phyloP scores from a whole-genome alignment of 768 basidiomycete species.

The Dentipellis sp. region DNA sequence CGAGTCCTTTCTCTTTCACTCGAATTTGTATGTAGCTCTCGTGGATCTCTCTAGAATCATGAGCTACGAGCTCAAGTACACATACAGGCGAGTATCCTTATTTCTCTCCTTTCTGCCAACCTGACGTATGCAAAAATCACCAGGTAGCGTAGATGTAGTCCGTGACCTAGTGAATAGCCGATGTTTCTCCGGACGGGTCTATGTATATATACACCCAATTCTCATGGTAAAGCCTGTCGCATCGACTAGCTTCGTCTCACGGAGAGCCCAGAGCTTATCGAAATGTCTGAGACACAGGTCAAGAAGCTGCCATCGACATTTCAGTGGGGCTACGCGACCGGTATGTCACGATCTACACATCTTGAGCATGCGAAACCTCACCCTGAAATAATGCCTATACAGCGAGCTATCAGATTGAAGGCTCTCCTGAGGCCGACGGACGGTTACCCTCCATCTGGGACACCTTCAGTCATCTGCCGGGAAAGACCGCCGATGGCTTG shows the following conservation, averaged over 20 bases:
- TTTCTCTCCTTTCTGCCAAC: no score
- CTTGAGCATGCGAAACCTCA: not conserved
- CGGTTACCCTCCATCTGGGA: constrained; percentile 41
- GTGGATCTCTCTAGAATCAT: no score
- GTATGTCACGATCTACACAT: not conserved
- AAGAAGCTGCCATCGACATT: not conserved
- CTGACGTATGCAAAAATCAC: no score
- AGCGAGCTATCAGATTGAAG: constrained; percentile 44
- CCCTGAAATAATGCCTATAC: not conserved
- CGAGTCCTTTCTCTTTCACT: no score
- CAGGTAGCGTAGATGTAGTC: no score
- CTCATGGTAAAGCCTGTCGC: not conserved
- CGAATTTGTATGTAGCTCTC: no score
- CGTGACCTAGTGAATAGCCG: no score
- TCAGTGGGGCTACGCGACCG: constrained; percentile 2
- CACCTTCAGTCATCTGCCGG: constrained; percentile 32
- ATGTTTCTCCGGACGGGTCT: no score
- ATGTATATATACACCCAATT: not conserved
- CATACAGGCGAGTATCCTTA: no score
- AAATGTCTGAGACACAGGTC: not conserved
- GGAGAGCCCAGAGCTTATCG: not conserved
- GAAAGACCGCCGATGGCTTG: constrained; percentile 33
- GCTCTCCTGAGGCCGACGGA: constrained; percentile 28
- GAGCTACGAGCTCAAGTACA: no score
- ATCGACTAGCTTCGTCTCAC: no score